These are phyloP conservation scores for Suillus plorans DNA, from an alignment of 768 basidiomycete species.

Conservation along the genomic window DNA sequence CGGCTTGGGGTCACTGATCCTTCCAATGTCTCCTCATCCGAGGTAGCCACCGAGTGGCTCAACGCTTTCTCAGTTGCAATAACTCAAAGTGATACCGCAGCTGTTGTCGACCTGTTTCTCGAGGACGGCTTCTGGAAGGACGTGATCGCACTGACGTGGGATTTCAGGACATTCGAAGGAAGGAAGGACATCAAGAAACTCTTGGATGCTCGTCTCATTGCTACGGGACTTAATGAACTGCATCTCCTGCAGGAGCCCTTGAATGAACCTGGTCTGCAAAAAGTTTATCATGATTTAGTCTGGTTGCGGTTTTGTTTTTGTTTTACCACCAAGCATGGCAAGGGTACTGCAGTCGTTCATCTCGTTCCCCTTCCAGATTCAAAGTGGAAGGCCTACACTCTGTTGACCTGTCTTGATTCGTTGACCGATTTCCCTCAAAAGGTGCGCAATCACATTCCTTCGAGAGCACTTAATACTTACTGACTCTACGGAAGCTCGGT, in stretches of 20 bases:
- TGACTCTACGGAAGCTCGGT: conserved; percentile 31
- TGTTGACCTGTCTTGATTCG: conserved; percentile 62
- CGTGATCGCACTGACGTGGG: conserved; percentile 51
- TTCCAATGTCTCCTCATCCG: conserved; percentile 15
- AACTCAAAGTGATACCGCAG: conserved; percentile 14
- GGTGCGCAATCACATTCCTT: conserved; percentile 12
- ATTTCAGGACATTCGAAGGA: conserved; percentile 51
- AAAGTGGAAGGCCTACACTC: conserved; percentile 58
- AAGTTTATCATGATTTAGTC: conserved; percentile 51
- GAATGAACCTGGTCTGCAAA: conserved; percentile 32
- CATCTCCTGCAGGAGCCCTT: conserved; percentile 24
- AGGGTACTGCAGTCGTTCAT: conserved; percentile 52
- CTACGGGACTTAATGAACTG: conserved; percentile 20
- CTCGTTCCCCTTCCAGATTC: conserved; percentile 45
- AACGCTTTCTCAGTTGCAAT: conserved; percentile 24
- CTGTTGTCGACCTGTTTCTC: conserved; percentile 28
- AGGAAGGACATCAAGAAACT: conserved; percentile 37
- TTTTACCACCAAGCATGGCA: conserved; percentile 51
- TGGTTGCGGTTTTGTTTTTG: conserved; percentile 58
- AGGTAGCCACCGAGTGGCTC: conserved; percentile 26
- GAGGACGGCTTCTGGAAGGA: conserved; percentile 50
- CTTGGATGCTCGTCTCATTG: conserved; percentile 37
- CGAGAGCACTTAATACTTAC: not conserved
- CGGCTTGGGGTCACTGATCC: conserved; percentile 24
- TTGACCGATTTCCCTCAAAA: conserved; percentile 57